Evolutionary conservation across 257 asterid genomes (phyloP).

Genomic region (Scutellaria baicalensis): DNA sequence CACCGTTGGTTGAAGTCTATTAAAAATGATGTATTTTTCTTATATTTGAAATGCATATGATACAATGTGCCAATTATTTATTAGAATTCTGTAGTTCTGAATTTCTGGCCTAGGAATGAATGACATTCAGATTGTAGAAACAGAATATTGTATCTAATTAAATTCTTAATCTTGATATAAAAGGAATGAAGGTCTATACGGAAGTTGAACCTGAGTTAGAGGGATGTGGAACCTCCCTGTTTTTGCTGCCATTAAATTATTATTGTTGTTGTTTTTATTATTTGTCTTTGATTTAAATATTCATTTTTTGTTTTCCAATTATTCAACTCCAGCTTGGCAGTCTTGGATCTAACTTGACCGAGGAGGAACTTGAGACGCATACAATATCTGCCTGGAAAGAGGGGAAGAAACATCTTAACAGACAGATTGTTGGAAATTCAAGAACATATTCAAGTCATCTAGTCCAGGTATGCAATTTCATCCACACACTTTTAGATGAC

Average conservation of each 20-base stretch:
- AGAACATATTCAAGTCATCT: conserved; percentile 32
- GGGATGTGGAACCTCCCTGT: neutral
- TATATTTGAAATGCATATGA: neutral
- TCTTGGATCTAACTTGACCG: conserved; percentile 66
- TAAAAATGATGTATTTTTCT: neutral
- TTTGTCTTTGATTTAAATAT: neutral
- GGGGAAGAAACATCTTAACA: conserved; percentile 41
- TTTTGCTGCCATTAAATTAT: neutral
- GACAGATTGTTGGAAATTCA: conserved; percentile 38
- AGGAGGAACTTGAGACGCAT: conserved; percentile 77
- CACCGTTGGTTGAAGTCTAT: neutral
- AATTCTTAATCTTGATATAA: neutral
- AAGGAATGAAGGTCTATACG: neutral
- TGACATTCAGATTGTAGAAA: neutral
- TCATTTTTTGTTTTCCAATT: neutral
- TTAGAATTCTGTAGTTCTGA: neutral
- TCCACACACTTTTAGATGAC: neutral
- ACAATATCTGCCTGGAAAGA: conserved; percentile 75
- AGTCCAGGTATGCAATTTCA: conserved; percentile 37
- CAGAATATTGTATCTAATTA: neutral
- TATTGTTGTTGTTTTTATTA: neutral
- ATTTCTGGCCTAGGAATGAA: neutral
- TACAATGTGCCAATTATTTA: neutral
- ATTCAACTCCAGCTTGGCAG: conserved; percentile 53
- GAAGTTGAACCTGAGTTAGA: neutral